phyloP scores from a whole-genome alignment of 306 rosid genomes.

The Hippophae gyantsensis region DNA sequence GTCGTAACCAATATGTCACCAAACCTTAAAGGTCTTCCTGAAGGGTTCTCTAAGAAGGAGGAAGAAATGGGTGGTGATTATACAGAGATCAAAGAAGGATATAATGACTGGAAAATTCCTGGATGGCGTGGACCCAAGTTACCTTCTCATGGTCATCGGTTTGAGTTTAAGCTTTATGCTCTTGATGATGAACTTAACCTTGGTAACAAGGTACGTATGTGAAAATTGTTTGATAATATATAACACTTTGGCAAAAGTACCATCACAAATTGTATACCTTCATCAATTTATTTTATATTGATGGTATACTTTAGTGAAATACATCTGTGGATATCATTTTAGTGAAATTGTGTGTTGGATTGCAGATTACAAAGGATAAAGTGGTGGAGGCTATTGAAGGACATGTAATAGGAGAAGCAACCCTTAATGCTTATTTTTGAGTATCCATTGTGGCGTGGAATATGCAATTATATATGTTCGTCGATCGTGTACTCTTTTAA shows the following conservation, averaged over 20 bases:
- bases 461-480: not conserved
- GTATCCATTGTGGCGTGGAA: not conserved
- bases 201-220: constrained; percentile 49
- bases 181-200: constrained; percentile 55
- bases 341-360: not conserved
- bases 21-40: constrained; percentile 43
- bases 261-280: not conserved
- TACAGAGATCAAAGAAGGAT: constrained; percentile 45
- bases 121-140: constrained; percentile 74
- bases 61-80: constrained; percentile 43
- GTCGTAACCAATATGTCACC: constrained; percentile 60
- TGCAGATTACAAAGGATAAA: constrained; percentile 70
- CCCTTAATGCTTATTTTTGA: constrained; percentile 38
- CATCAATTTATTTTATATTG: no score
- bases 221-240: not conserved
- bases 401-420: constrained; percentile 66
- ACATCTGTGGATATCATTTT: no score
- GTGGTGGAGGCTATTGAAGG: constrained; percentile 49
- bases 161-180: constrained; percentile 67
- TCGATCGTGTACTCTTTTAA: no score
- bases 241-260: no score
- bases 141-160: constrained; percentile 56
- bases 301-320: no score
- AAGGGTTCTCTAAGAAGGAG: constrained; percentile 66
- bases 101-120: constrained; percentile 50